Percentiles rank a stretch among this genome's conserved stretches.
These are phyloP conservation scores for Nemania bipapillata DNA, from an alignment of 2,329 filamentous ascomycete species.

Conservation along the genomic window DNA sequence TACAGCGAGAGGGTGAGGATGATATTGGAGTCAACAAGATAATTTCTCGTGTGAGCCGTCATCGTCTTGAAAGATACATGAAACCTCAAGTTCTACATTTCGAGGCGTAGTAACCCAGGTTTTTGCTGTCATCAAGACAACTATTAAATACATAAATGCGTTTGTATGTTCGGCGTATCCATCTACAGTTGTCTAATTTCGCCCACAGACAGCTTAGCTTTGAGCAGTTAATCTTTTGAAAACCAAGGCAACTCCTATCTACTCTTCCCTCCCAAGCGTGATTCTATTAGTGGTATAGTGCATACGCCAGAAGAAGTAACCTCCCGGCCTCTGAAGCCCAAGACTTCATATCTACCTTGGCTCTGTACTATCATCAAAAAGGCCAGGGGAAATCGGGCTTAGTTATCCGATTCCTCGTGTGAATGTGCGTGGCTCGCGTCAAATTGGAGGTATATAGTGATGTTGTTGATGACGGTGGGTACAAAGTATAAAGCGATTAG, in stretches of 20 bases:
- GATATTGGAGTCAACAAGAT: conserved; percentile 16
- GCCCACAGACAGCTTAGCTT: conserved; percentile 16
- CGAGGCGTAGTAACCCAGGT: not conserved
- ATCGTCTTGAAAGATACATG: conserved; percentile 17
- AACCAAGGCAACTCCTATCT: conserved; percentile 33
- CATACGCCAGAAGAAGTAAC: conserved; percentile 41
- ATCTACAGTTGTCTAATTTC: conserved; percentile 8
- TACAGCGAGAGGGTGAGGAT: conserved; percentile 1
- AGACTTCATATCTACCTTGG: not conserved
- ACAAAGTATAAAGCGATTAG: conserved; percentile 30
- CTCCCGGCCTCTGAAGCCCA: conserved; percentile 33
- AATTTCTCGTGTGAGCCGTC: conserved; percentile 13
- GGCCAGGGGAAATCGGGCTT: not conserved
- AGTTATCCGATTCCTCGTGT: conserved; percentile 12
- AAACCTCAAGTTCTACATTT: conserved; percentile 17
- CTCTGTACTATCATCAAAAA: not conserved
- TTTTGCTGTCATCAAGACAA: conserved; percentile 14
- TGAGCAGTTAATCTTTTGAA: conserved; percentile 11
- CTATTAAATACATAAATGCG: conserved; percentile 35
- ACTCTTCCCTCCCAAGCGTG: conserved; percentile 27
- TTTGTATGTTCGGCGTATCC: conserved; percentile 32
- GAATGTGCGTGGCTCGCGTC: conserved; percentile 9
- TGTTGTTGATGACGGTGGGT: conserved; percentile 22
- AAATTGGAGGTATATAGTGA: conserved; percentile 40
- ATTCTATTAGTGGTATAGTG: conserved; percentile 42